These are phyloP conservation scores for Solanum tarijense DNA, from an alignment of 257 asterid species.

Conservation along the genomic window DNA sequence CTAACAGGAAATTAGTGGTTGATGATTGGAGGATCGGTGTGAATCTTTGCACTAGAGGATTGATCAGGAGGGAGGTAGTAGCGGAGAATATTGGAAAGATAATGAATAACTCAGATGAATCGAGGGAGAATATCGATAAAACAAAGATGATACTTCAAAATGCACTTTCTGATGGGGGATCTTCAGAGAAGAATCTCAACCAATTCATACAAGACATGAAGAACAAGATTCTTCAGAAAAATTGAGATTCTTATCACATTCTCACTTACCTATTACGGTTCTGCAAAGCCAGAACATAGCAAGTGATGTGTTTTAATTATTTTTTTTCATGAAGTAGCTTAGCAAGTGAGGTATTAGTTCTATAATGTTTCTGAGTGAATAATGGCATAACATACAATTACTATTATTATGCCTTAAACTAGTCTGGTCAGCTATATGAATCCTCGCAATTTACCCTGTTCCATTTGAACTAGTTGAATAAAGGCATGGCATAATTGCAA, in stretches of 20 bases:
- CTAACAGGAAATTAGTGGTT: slow-evolving; percentile 4
- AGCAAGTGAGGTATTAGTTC: not conserved
- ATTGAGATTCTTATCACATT: not conserved
- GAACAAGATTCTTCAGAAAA: not conserved
- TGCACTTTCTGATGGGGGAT: not conserved
- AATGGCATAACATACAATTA: not conserved
- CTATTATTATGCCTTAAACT: not conserved
- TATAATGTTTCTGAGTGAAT: not conserved
- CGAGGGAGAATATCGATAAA: not conserved
- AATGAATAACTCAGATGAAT: not conserved
- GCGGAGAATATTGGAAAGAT: not conserved
- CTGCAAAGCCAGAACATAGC: not conserved
- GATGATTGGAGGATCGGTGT: slow-evolving; percentile 6
- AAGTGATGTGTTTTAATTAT: not conserved
- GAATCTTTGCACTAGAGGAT: not conserved
- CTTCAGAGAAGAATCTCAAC: slow-evolving; percentile 1
- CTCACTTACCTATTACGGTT: not conserved
- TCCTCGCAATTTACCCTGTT: not conserved
- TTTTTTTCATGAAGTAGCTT: not conserved
- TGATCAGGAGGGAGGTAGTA: not conserved
- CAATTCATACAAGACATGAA: not conserved
- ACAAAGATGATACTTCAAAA: not conserved
- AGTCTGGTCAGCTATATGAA: not conserved
- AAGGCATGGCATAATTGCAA: not conserved
- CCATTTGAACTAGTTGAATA: not conserved